Percentiles rank a stretch among this genome's conserved stretches.
Conservation (phyloP, 2,329 filamentous ascomycete genomes). For the Fusarium verticillioides region DNA sequence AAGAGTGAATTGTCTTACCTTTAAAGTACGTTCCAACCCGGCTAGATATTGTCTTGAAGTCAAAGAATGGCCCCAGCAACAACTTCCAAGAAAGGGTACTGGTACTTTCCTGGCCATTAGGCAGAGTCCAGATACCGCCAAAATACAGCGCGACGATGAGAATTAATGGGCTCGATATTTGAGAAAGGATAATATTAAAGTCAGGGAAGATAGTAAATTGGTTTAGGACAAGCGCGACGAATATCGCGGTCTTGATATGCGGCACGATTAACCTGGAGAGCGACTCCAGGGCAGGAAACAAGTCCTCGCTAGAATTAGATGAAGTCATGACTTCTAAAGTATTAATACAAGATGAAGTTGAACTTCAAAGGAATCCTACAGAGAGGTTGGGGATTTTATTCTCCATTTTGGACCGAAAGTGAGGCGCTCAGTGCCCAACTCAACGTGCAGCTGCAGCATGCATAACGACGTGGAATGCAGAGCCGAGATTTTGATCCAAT, state of each 20-base stretch:
- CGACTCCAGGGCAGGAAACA: constrained; percentile 27
- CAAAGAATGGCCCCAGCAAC: constrained; percentile 5
- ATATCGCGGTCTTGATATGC: constrained; percentile 21
- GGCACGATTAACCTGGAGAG: constrained; percentile 18
- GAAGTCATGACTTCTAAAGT: constrained; percentile 18
- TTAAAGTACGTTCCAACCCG: constrained; percentile 23
- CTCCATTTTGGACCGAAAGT: neutral
- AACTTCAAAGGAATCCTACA: accelerated
- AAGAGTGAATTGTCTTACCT: neutral
- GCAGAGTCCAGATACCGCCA: constrained; percentile 4
- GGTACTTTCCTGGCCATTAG: neutral
- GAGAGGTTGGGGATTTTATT: neutral
- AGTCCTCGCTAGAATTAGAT: constrained; percentile 18
- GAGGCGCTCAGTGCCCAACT: constrained; percentile 4
- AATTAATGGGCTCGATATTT: constrained; percentile 12
- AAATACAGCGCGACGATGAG: constrained; percentile 18
- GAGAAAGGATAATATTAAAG: neutral
- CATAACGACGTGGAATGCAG: constrained; percentile 14
- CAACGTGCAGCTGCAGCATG: constrained; percentile 10
- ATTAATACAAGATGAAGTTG: neutral
- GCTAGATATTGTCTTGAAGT: constrained; percentile 8
- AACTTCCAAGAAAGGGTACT: neutral
- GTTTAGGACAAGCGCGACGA: constrained; percentile 13
- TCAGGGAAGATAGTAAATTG: constrained; percentile 20
- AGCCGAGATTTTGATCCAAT: constrained; percentile 13